Evolutionary conservation across 148 eudicot species (phyloP), one percentile per base, ranked within the genome.

Genomic region (Simmondsia chinensis): DNA sequence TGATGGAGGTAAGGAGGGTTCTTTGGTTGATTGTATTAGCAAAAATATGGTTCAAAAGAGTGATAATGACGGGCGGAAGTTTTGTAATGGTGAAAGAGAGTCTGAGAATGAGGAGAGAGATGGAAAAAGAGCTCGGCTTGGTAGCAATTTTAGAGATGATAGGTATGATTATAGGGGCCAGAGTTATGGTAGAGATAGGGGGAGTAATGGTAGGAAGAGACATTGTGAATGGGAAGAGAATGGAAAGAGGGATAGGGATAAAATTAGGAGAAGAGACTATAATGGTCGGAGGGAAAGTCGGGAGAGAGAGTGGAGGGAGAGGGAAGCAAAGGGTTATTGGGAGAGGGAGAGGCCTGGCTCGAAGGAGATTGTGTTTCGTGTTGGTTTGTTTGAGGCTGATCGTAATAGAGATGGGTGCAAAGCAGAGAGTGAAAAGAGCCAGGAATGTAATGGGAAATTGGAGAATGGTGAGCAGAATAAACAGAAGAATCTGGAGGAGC

Each of bases 281-380:
- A 46, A 48, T 46, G 71, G 75, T 45, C 59, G 66, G 46, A 71
- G 74, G 62, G 83, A 70, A n/a, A 24, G 52, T 37, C 59, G 77
- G 16, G 80, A 80, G 30, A 65, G 64, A 41, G 94, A 76, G 19
- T 45, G 76, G 72, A 76, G 76, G 63, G 97, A 70, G 17, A 61
- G 60, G 33, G 75, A 85, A 31, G 73, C 58, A 16, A 79, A 71
- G 65, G 95, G 95, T 57, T 91, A 79, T 40, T 91, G 97, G 97
- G 97, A 82, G 73, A 62, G 97, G 68, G 86, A 81, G 26, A 54
- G 44, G 15, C 56, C 59, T 1, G 94, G 81, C 16, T 69, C 85
- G 0, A 76, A 77, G 37, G 95, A 76, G 50, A 61, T 91, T 70
- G 95, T 91, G 20, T 91, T 64, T 42, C 93, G 75, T 34, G 27